A percentile compares a stretch with the other conserved stretches of the same genome.
Evolutionary conservation across 441 rosid genomes (phyloP).

Genomic region (Croton laevigatus): DNA sequence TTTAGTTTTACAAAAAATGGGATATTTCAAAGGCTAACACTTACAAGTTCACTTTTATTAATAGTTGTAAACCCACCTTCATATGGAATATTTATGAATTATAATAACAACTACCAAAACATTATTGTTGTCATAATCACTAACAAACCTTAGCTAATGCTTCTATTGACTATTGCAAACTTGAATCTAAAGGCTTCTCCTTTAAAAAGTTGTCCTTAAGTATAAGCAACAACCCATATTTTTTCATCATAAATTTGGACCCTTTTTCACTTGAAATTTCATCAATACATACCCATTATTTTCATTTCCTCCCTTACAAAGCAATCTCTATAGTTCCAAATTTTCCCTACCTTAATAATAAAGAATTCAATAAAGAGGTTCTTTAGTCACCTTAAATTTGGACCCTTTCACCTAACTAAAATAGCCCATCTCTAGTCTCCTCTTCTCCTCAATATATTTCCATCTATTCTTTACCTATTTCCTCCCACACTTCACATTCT

Average conservation of each 20-base stretch:
- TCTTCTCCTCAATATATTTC: slow-evolving; percentile 16
- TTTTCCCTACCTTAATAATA: slow-evolving; percentile 27
- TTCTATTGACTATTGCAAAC: slow-evolving; percentile 17
- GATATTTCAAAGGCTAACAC: too few relatives aligned
- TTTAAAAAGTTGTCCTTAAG: slow-evolving; percentile 6
- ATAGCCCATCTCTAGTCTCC: slow-evolving; percentile 11
- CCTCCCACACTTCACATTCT: slow-evolving; percentile 12
- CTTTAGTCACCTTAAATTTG: slow-evolving; percentile 29
- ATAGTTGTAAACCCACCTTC: neutral
- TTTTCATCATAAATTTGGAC: slow-evolving; percentile 6
- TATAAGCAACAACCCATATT: slow-evolving; percentile 23
- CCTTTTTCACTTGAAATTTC: too few relatives aligned
- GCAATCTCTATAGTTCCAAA: slow-evolving; percentile 27
- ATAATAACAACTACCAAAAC: neutral
- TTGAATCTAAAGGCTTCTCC: slow-evolving; percentile 22
- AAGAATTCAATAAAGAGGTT: slow-evolving; percentile 24
- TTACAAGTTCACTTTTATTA: neutral
- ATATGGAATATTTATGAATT: neutral
- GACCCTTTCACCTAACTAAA: slow-evolving; percentile 42
- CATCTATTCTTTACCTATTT: neutral
- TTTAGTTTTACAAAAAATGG: too few relatives aligned
- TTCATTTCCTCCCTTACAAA: slow-evolving; percentile 32
- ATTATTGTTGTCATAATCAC: slow-evolving; percentile 8
- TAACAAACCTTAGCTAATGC: slow-evolving; percentile 15
- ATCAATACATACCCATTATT: neutral